Evolutionary conservation across 2,329 filamentous ascomycete species (phyloP).

Genomic region (Colletotrichum lupini): DNA sequence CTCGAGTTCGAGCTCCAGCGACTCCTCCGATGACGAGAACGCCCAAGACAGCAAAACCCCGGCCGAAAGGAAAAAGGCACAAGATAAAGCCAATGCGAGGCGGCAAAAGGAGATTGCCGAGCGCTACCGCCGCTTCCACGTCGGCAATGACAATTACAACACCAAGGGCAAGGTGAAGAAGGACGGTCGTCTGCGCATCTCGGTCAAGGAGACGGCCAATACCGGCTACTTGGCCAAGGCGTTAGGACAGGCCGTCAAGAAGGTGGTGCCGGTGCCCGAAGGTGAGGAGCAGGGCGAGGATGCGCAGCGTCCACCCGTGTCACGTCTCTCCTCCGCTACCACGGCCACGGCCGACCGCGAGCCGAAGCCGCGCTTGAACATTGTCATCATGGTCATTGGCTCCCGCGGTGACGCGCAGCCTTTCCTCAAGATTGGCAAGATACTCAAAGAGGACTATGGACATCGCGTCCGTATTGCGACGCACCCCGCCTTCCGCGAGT

Average conservation of each 20-base stretch:
- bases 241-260: constrained; percentile 70
- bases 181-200: constrained; percentile 79
- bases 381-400: constrained; percentile 87
- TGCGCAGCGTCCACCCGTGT: constrained; percentile 17
- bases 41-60: background rate
- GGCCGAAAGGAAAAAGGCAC: constrained; percentile 11
- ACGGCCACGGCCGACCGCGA: constrained; percentile 44
- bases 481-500: constrained; percentile 80
- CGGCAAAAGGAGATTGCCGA: constrained; percentile 38
- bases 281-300: constrained; percentile 44
- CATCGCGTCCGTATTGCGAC: constrained; percentile 84
- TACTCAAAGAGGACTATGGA: constrained; percentile 76
- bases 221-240: constrained; percentile 80
- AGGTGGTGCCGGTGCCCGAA: constrained; percentile 53
- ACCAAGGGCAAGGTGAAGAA: constrained; percentile 74
- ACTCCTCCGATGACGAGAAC: constrained; percentile 40
- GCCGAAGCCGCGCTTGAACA: constrained; percentile 70
- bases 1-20: constrained; percentile 39
- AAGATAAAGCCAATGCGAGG: constrained; percentile 14
- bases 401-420: constrained; percentile 84
- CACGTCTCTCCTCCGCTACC: constrained; percentile 44
- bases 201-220: constrained; percentile 76
- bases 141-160: constrained; percentile 73
- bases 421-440: constrained; percentile 79
- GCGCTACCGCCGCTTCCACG: constrained; percentile 64